These are phyloP conservation scores for Cutaneotrichosporon mucoides DNA, from an alignment of 1,284 basidiomycete species.

Conservation along the genomic window DNA sequence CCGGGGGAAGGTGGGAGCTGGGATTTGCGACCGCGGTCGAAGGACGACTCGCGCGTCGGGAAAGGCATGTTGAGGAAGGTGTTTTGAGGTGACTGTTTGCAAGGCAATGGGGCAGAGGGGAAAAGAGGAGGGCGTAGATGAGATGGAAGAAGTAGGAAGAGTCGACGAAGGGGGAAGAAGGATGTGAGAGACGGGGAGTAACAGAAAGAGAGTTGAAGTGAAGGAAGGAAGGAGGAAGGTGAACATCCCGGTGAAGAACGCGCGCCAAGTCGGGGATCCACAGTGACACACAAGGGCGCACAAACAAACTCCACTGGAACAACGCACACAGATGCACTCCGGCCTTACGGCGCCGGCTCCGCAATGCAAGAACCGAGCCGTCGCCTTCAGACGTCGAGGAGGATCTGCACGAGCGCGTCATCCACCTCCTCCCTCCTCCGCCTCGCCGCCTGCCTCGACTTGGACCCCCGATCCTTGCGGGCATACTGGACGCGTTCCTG, in stretches of 20 bases:
- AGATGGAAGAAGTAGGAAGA: background rate
- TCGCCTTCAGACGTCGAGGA: conserved; percentile 3
- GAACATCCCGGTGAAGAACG: too few species aligned
- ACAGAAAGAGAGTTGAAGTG: background rate
- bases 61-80: background rate
- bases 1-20: too few species aligned
- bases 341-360: too few species aligned
- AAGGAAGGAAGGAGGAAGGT: too few species aligned
- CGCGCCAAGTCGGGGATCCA: too few species aligned
- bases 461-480: background rate
- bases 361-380: too few species aligned
- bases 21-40: too few species aligned
- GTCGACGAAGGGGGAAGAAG: background rate
- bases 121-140: background rate
- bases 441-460: background rate
- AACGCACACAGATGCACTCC: too few species aligned
- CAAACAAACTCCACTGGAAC: too few species aligned
- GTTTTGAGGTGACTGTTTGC: too few species aligned
- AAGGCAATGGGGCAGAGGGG: background rate
- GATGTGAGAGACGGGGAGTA: background rate
- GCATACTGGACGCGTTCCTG: conserved; percentile 16
- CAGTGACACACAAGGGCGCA: too few species aligned
- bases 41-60: too few species aligned
- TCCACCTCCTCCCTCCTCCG: conserved; percentile 17
- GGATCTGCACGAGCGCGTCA: conserved; percentile 24